Base-by-base conservation (phyloP, 371 early-diverging fungal species). In the Mucor lusitanicus region DNA sequence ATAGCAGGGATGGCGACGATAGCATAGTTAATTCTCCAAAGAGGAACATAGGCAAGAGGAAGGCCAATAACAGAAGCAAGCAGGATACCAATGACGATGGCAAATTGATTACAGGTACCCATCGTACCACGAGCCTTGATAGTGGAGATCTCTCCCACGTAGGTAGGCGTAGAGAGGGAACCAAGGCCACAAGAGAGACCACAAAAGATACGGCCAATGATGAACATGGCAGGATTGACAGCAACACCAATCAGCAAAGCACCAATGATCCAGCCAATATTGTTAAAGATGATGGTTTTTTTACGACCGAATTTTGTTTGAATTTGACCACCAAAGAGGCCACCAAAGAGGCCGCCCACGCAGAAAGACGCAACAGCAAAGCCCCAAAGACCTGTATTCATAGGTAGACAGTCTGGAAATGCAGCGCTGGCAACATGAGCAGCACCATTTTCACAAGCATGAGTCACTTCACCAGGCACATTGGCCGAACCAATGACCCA, bases 151-250 rank as follows among this genome's bases (percentile, higher is more conserved):
- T 95, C 94, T 11, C 88, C 88, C 23, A 95, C 84, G 64, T 95
- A 97, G 3, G 89, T 86, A 0, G 97, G 91, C 0, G 91, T 88
- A 7, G 85, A 87, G 23, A 90, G 88, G 32, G 93, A 88, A 13
- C 89, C 88, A 6, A 91, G 74, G 11, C 97, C 97, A 37, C 92
- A 87, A 3, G 87, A 94, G 44, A 95, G 65, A 46, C 97, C 97
- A 57, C 86, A 79, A 17, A 93, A 53, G 48, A 96, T 75, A 50
- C 97, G 89, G 0, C 94, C 97, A 58, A 91, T 35, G 48, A 85
- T 84, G 61, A 95, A 88, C 78, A 86, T 85, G 9, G 75, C 81
- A 9, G 73, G 75, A 15, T 82, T 78, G 0, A 78, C 78, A 13
- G 90, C 74, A 12, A 87, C 69, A 13, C 79, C 80, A 21, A 92